Evolutionary conservation across 2,329 filamentous ascomycete genomes (phyloP), one percentile per base, ranked within the genome.

Genomic region (Penicillium sp.): DNA sequence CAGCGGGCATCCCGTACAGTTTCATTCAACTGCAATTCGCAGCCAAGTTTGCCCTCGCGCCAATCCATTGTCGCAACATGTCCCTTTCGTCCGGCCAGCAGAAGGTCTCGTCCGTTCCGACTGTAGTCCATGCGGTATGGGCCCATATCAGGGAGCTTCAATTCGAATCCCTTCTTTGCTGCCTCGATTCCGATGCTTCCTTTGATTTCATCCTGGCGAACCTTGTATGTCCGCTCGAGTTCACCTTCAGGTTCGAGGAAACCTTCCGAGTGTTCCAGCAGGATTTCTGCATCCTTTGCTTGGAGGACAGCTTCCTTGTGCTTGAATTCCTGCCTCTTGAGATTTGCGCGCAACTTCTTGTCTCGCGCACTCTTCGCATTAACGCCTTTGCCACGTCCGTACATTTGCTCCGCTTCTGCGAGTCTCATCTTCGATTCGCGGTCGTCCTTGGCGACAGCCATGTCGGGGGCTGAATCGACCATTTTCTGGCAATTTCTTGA

Each of bases 51-150:
- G 39, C 92, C 93, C 63, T 89, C 88, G 60, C 93, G 82, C 93
- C 94, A 99, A 74, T 99, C 92, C 84, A 97, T 95, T 0, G 90
- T 93, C 53, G 94, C 93, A 61, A 99, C 80, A 84, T 99, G 94
- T 13, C 94, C 94, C 74, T 96, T 97, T 56, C 91, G 82, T 27
- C 94, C 92, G 11, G 88, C 91, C 32, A 99, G 80, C 50, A 99
- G 77, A 59, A 99, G 76, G 65, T 95, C 87, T 61, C 89, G 84
- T 44, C 94, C 94, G 68, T 96, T 97, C 41, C 91, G 83, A 44
- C 90, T 91, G 74, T 96, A 99, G 62, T 97, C 91, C 69, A 86
- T 88, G 0, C 86, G 79, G 67, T 99, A 99, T 0, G 94, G 94
- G 0, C 94, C 94, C 30, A 97, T 77, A 18, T 86, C 81, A 39